Evolutionary conservation across 2,329 filamentous ascomycete species (phyloP).

Genomic region (Seiridium cupressi): DNA sequence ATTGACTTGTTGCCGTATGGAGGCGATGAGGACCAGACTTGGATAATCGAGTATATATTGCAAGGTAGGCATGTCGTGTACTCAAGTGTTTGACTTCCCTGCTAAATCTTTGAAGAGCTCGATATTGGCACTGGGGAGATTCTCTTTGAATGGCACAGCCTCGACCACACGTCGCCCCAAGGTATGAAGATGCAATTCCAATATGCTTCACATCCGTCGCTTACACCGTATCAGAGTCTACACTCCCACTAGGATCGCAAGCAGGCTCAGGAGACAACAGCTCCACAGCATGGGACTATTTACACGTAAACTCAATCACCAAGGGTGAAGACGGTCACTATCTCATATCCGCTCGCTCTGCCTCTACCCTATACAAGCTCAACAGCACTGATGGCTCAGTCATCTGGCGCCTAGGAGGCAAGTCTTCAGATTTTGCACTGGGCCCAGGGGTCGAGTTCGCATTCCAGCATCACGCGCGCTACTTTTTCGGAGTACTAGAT

Average conservation of each 20-base stretch:
- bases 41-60: background rate
- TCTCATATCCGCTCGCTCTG: slow-evolving; percentile 39
- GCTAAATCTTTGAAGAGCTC: background rate
- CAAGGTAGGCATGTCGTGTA: background rate
- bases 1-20: background rate
- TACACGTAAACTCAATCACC: slow-evolving; percentile 54
- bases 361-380: slow-evolving; percentile 38
- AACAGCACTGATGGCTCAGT: slow-evolving; percentile 41
- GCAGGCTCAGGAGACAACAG: background rate
- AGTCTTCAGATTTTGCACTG: slow-evolving; percentile 34
- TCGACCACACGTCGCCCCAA: slow-evolving; percentile 1
- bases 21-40: background rate
- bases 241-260: background rate
- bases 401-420: slow-evolving; percentile 51
- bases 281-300: slow-evolving; percentile 44
- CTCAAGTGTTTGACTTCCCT: background rate
- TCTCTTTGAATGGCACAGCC: slow-evolving; percentile 8
- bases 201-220: background rate
- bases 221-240: background rate
- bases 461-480: slow-evolving; percentile 2
- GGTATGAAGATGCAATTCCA: background rate
- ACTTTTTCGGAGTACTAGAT: background rate
- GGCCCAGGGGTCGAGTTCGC: background rate
- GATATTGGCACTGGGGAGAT: slow-evolving; percentile 1
- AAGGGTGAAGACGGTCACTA: slow-evolving; percentile 45